Evolutionary conservation across 371 early-diverging fungal species (phyloP).

Genomic region (Mucor plumbeus): DNA sequence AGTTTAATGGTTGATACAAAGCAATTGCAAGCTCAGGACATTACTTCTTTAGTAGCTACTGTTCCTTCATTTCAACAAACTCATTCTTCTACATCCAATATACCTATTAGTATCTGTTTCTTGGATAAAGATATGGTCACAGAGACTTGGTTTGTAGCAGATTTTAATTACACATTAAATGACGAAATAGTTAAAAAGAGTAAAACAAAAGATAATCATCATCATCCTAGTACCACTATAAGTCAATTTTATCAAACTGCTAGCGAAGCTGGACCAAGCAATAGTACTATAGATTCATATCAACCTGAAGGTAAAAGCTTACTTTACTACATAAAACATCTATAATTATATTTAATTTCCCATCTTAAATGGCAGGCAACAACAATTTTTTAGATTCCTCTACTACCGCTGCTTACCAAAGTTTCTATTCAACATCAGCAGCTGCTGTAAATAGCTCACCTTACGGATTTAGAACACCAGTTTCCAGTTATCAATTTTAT

Average conservation of each 20-base stretch:
- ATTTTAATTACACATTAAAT: constrained; percentile 22
- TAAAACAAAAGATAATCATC: no score
- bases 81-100: constrained; percentile 12
- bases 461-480: background rate
- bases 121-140: constrained; percentile 28
- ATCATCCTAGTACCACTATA: background rate
- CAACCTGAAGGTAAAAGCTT: background rate
- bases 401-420: background rate
- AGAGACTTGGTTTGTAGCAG: constrained; percentile 29
- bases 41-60: constrained; percentile 32
- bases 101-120: constrained; percentile 31
- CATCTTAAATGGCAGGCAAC: background rate
- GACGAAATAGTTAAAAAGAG: no score
- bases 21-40: constrained; percentile 25
- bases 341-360: constrained; percentile 2
- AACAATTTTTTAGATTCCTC: background rate
- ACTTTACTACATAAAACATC: background rate
- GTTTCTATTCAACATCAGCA: background rate
- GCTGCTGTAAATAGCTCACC: background rate
- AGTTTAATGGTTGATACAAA: constrained; percentile 37
- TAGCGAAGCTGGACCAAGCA: background rate
- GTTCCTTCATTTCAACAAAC: constrained; percentile 28
- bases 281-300: background rate
- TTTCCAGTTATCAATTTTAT: background rate
- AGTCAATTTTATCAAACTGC: background rate